Base-by-base conservation (phyloP, 441 rosid genomes). In the Eutrema salsugineum region DNA sequence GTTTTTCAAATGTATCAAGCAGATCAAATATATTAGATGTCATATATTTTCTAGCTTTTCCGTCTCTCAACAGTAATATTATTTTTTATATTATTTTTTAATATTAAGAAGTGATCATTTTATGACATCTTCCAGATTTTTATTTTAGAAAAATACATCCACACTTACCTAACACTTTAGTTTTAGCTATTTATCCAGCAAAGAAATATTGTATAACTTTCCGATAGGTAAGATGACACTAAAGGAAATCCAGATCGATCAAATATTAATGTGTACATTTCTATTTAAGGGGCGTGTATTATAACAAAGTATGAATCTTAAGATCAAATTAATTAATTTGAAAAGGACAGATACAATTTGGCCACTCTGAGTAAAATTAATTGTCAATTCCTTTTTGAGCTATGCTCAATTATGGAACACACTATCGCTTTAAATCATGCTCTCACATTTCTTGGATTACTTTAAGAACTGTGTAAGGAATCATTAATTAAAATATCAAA, bases 331-430 rank as follows among this genome's bases (percentile, higher is more conserved):
- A 39, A 8, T 53, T 44, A 53, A 44, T 56, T 47, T 46, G 33
- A 36, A 66, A 28, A 48, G n/a, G 72, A 39, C 53, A 49, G 56
- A 64, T 19, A 44, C 42, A 56, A 4, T 42, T 61, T 61, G 22
- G 55, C 59, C 59, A 47, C 60, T 64, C 56, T 56, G 43, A 65
- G 59, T 48, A 16, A 61, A 56, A 9, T 14, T n/a, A 64, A 46
- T 56, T 47, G 53, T 14, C 43, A 36, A 27, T 27, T 38, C 71
- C 65, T 38, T 64, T 64, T 65, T 46, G 19, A 39, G 28, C 44
- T 58, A 58, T 11, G 50, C 62, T 46, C 78, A 73, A 66, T 67
- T 59, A 73, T 66, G 72, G 40, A 50, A 73, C 62, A 66, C 77
- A 66, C 78, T 49, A 66, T 59, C 67, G 22, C 72, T 73, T 73